Base-by-base conservation (phyloP, 2,329 filamentous ascomycete genomes). In the Verticillium nubilum region DNA sequence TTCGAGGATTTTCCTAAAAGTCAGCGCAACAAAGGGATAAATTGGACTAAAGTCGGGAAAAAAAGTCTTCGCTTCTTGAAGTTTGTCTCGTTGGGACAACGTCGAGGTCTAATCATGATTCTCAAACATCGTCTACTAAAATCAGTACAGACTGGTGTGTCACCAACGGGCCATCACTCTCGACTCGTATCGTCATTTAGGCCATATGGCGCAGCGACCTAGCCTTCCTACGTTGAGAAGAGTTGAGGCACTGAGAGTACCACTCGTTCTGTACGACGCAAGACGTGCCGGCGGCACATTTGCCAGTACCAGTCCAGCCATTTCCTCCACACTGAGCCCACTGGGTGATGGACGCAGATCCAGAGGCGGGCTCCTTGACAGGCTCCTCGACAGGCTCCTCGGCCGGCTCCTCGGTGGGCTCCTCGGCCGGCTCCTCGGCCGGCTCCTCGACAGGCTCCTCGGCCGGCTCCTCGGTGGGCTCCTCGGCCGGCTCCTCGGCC, bases 291-390 rank as follows among this genome's bases (percentile, higher is more conserved):
- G 61, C 47, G 19, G 55, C 66, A 50, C 69, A 71, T 13, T 60
- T 59, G 15, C 66, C 68, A 28, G 66, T 55, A 19, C 69, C 69
- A n/a, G 60, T 67, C 52, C 57, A 69, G 55, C 62, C 61, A 4
- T 50, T 58, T 13, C 68, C 69, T 37, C 68, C 68, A 47, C 69
- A 71, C 60, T 70, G 69, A n/a, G 62, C 65, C 61, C 62, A 67
- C 56, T 33, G 27, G 4, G 42, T 27, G 15, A 31, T 37, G 1
- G 58, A 55, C 23, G 56, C 58, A 53, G 52, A 28, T 19, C 52
- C 54, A 5, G 47, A n/a, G 10, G 56, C 31, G 3, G 57, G n/a
- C 13, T 15, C 33, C 12, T 50, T 50, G 15, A 17, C 33, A 19
- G 33, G 28, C 57, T 33, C 17, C 7, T 28, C 13, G 0, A 12